phyloP scores from a whole-genome alignment of 192 early-diverging fungal species.

The Diversispora epigaea region DNA sequence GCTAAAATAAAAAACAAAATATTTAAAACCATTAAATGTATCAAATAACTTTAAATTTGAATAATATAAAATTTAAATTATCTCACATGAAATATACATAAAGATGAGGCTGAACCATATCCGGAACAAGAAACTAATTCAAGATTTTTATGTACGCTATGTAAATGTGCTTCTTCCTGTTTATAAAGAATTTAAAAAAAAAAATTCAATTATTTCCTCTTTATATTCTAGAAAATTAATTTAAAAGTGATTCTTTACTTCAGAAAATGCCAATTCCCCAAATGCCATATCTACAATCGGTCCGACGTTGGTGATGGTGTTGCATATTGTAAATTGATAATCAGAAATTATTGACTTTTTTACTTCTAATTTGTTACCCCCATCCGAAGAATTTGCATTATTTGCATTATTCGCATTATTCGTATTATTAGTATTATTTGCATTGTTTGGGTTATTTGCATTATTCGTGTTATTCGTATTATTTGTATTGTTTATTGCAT shows the following conservation, averaged over 20 bases:
- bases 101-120: constrained; percentile 49
- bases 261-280: constrained; percentile 57
- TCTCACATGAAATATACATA: constrained; percentile 55
- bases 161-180: constrained; percentile 19
- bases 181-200: neutral
- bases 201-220: neutral
- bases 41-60: neutral
- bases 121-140: constrained; percentile 58
- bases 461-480: too few species aligned
- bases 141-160: constrained; percentile 33
- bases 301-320: constrained; percentile 75
- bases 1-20: constrained; percentile 30
- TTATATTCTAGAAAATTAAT: neutral
- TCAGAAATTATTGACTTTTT: constrained; percentile 38
- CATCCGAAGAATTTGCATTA: neutral
- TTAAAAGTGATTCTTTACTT: constrained; percentile 29
- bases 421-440: too few species aligned
- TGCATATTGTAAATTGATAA: constrained; percentile 69
- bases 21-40: neutral
- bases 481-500: too few species aligned
- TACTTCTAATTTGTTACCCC: constrained; percentile 11
- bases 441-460: too few species aligned
- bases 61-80: neutral
- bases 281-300: constrained; percentile 74
- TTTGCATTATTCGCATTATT: too few species aligned